Base-by-base conservation (phyloP, 805 yeast genomes). In the Maudiozyma saulgeensis region DNA sequence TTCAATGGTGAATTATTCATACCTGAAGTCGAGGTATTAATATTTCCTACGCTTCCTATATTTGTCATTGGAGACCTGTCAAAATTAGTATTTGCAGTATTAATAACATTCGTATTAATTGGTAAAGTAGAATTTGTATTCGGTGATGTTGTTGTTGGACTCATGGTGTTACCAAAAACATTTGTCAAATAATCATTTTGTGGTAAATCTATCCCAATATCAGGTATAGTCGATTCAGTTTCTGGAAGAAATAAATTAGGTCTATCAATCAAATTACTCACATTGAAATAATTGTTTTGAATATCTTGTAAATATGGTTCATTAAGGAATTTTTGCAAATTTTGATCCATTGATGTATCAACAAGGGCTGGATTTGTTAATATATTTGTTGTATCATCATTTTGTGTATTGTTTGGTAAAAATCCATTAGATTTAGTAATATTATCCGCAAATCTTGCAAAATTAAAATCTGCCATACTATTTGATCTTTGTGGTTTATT, bases 241-340 rank as follows among this genome's bases (percentile, higher is more conserved):
- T 49, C 53, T 38, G 54, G 49, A 40, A 56, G 49, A 39, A 60
- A 59, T 23, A 61, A 51, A 25, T 51, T 52, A 15, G 67, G 63
- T 41, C 56, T 62, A 48, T 64, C 68, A 43, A 64, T 64, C 16
- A 64, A 45, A 12, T 59, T 60, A 51, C 68, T 64, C 2, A 64
- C 63, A 43, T 58, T 60, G 41, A 45, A 49, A 13, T 49, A 41
- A 12, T 47, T 38, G 38, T 51, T 48, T 42, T 49, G 48, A 6
- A 40, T n/a, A 5, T 19, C 37, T 44, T 48, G 45, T 6, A 31
- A 15, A 16, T 45, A 51, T 8, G 45, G 47, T n/a, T 48, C 55
- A 15, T 32, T 26, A 7, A 52, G 21, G 23, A 48, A 50, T 21
- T 41, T 48, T 28, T 45, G 43, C 2, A 49, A 18, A 23, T 45